Evolutionary conservation across 768 basidiomycete genomes (phyloP).

Genomic region (Leccinum truebloodii): DNA sequence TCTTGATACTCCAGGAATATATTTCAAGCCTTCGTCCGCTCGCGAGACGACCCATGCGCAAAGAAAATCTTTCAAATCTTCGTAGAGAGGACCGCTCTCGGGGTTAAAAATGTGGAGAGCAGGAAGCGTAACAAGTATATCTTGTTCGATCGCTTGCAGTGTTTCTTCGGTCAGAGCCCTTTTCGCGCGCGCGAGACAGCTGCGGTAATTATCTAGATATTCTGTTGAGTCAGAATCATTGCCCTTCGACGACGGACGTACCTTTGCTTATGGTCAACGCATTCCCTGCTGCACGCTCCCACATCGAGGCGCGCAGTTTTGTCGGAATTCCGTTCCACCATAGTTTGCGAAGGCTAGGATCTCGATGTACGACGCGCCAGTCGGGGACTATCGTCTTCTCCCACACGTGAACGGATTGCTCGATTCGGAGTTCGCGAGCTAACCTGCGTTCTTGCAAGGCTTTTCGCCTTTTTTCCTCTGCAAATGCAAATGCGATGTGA

Average conservation of each 20-base stretch:
- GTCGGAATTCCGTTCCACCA: conserved; percentile 93
- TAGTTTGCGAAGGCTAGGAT: conserved; percentile 62
- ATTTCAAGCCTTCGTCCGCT: conserved; percentile 79
- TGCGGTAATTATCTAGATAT: conserved; percentile 43
- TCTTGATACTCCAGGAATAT: conserved; percentile 65
- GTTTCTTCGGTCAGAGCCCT: conserved; percentile 60
- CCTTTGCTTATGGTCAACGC: conserved; percentile 81
- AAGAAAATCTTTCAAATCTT: conserved; percentile 80
- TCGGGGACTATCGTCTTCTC: conserved; percentile 79
- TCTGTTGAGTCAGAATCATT: background rate
- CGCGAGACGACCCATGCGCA: conserved; percentile 88
- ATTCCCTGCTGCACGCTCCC: conserved; percentile 88
- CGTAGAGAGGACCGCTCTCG: conserved; percentile 75
- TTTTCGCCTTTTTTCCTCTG: conserved; percentile 72
- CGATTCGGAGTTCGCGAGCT: conserved; percentile 64
- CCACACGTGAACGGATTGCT: conserved; percentile 73
- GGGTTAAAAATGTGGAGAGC: conserved; percentile 78
- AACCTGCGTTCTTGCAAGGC: conserved; percentile 62
- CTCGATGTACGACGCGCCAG: conserved; percentile 73
- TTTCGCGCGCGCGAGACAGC: conserved; percentile 71
- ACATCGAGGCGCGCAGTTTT: conserved; percentile 75
- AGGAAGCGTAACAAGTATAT: conserved; percentile 74
- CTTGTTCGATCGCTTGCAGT: conserved; percentile 66
- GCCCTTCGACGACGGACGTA: conserved; percentile 27
- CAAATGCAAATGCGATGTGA: conserved; percentile 27